Percentiles rank a stretch among this genome's conserved stretches.
Evolutionary conservation across 2,329 filamentous ascomycete genomes (phyloP).

Genomic region (Davidsoniella virescens): DNA sequence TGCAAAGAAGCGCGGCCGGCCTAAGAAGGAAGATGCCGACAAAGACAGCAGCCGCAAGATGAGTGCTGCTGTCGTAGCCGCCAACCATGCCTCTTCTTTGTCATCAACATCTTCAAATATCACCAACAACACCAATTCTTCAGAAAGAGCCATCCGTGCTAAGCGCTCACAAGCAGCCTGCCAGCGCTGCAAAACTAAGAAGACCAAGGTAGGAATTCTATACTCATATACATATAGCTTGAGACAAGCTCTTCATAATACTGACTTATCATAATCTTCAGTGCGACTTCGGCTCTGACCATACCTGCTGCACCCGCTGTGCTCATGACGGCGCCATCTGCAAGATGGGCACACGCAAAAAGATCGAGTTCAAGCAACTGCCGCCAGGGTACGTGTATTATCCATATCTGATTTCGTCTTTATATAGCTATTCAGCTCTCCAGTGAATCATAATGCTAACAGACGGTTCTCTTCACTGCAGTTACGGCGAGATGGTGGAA

Average conservation of each 20-base stretch:
- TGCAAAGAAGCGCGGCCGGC: constrained; percentile 11
- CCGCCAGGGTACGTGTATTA: constrained; percentile 36
- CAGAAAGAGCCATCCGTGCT: constrained; percentile 27
- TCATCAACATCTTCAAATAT: too few species aligned
- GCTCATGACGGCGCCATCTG: constrained; percentile 50
- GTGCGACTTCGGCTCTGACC: constrained; percentile 5
- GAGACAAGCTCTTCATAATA: background rate
- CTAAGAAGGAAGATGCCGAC: constrained; percentile 8
- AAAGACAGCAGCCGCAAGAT: constrained; percentile 4
- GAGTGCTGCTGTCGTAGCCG: background rate
- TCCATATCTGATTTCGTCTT: background rate
- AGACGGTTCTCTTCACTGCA: constrained; percentile 16
- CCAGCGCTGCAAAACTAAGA: constrained; percentile 52
- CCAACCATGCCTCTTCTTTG: background rate
- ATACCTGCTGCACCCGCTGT: constrained; percentile 38
- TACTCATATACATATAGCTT: background rate
- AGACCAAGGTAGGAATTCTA: constrained; percentile 49
- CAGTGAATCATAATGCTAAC: background rate
- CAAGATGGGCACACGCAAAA: constrained; percentile 46
- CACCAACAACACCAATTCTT: background rate
- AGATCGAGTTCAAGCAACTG: constrained; percentile 53
- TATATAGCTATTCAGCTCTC: too few species aligned
- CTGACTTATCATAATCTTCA: background rate
- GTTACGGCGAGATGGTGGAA: constrained; percentile 48
- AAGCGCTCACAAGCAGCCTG: constrained; percentile 53